phyloP scores from a whole-genome alignment of 163 green algal genomes.

The Volvox carteri region DNA sequence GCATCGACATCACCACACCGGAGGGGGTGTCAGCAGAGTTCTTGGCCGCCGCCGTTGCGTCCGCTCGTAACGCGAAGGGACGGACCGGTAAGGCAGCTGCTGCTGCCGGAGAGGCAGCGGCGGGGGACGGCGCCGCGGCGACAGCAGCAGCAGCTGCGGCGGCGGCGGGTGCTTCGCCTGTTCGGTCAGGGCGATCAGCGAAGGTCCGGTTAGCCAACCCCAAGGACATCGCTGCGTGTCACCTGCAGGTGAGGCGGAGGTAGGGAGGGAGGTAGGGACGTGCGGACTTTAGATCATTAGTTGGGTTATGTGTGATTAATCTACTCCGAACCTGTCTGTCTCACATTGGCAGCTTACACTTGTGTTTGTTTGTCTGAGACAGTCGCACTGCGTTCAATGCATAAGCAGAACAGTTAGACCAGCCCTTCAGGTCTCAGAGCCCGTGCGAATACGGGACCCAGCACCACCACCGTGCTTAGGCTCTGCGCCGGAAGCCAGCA shows the following conservation, averaged over 20 bases:
- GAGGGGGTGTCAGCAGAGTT: conserved; percentile 32
- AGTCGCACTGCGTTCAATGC: no score
- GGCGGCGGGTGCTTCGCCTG: neutral
- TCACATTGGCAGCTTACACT: no score
- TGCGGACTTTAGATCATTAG: no score
- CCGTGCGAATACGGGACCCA: no score
- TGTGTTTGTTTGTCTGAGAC: no score
- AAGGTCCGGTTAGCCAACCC: conserved; percentile 24
- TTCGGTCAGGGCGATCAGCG: neutral
- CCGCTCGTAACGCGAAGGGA: neutral
- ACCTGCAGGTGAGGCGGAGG: conserved; percentile 21
- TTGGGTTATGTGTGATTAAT: no score
- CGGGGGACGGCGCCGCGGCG: neutral
- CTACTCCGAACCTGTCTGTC: no score
- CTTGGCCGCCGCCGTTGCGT: neutral
- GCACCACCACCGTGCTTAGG: no score
- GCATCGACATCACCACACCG: conserved; percentile 41
- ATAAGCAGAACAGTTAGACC: no score
- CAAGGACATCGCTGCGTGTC: conserved; percentile 45
- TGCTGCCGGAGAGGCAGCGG: neutral
- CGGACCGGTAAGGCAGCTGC: neutral
- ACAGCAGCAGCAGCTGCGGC: neutral
- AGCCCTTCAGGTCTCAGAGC: no score
- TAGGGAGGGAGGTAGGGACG: no score
- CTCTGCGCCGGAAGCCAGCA: no score